Percentiles rank a stretch among this genome's conserved stretches.
Evolutionary conservation across 768 basidiomycete genomes (phyloP).

Genomic region (Hericium rajendrae): DNA sequence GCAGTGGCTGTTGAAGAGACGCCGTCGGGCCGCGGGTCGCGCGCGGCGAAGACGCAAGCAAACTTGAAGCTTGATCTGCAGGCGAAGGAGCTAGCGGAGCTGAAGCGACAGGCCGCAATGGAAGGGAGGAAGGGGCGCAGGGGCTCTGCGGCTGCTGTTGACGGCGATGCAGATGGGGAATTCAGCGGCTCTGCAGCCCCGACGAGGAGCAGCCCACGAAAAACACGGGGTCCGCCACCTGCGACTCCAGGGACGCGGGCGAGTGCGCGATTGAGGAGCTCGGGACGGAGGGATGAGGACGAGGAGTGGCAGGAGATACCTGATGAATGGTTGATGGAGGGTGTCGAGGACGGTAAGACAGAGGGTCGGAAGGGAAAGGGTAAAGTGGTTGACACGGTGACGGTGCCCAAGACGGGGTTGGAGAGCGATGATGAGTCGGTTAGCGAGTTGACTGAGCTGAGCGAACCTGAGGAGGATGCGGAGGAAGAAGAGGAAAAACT

Average conservation of each 20-base stretch:
- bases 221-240: slow-evolving; percentile 8
- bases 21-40: slow-evolving; percentile 33
- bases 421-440: slow-evolving; percentile 53
- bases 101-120: slow-evolving; percentile 40
- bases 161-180: background rate
- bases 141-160: background rate
- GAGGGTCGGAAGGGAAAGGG: slow-evolving; percentile 13
- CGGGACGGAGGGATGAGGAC: slow-evolving; percentile 24
- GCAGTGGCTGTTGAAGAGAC: slow-evolving; percentile 2
- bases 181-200: background rate
- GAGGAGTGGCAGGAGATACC: slow-evolving; percentile 73
- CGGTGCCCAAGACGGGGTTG: slow-evolving; percentile 36
- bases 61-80: slow-evolving; percentile 61
- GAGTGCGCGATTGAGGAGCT: slow-evolving; percentile 56
- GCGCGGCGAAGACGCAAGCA: slow-evolving; percentile 64
- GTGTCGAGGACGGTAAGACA: slow-evolving; percentile 11
- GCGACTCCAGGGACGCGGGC: slow-evolving; percentile 40
- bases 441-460: slow-evolving; percentile 71
- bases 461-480: slow-evolving; percentile 17
- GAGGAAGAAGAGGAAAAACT: slow-evolving; percentile 15
- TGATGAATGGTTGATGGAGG: slow-evolving; percentile 53
- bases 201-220: slow-evolving; percentile 17
- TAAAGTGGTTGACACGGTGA: slow-evolving; percentile 8
- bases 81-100: slow-evolving; percentile 56
- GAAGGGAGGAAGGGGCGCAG: slow-evolving; percentile 11